Evolutionary conservation across 2,329 filamentous ascomycete species (phyloP), one percentile per base, ranked within the genome.

Genomic region (Penicillium brasilianum): DNA sequence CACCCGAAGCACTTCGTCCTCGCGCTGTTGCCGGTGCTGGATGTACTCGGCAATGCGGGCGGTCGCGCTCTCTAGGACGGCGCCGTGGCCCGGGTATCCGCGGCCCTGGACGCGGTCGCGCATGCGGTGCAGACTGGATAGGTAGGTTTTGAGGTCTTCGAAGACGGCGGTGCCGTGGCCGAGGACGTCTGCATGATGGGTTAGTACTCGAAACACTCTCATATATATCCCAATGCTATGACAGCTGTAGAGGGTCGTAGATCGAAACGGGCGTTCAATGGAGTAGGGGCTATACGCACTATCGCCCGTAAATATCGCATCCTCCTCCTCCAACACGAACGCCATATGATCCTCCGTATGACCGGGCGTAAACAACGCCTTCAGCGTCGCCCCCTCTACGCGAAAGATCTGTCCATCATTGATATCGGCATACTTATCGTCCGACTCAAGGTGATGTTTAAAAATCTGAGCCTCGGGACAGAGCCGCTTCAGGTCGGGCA

Each of bases 81-180:
- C 84, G 0, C 95, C 95, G 71, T 99, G 95, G 4, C 91, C 94
- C 0, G 95, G 94, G 74, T 97, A 98, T 1, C 88, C 92, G 51
- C 86, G 82, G 1, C 90, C 90, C 0, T 76, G 67, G 10, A 74
- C 77, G 68, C 91, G 79, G 22, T 77, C 75, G 49, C 82, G 81
- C 92, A 96, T 95, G 65, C 82, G 83, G 41, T 87, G 82, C 13
- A 97, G 80, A 61, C 87, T 92, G 20, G 76, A 72, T 64, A 96
- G 80, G 73, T 96, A 97, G 0, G 80, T 78, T 1, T 79, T 75
- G 9, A 96, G 81, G 65, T 95, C 87, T 74, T 96, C 91, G 67
- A 96, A 96, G 0, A 95, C 91, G 3, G 90, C 88, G 2, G 91
- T 96, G 13, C 92, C 92, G 62, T 96, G 91, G 0, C 93, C 93